Evolutionary conservation across 2,329 filamentous ascomycete genomes (phyloP).

Genomic region (Colletotrichum tabaci): DNA sequence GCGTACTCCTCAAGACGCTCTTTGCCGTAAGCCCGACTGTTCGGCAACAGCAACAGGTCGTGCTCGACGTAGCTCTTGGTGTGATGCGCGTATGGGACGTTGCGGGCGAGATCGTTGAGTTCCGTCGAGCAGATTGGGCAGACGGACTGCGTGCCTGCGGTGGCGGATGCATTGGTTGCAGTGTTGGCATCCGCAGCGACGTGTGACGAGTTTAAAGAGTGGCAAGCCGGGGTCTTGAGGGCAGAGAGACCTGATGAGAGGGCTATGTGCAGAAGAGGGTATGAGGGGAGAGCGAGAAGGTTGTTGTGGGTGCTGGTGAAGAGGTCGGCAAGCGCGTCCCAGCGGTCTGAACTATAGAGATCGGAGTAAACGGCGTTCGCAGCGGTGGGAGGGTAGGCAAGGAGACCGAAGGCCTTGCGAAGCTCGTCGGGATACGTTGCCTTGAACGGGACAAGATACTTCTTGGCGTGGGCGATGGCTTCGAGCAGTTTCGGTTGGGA

Average conservation of each 20-base stretch:
- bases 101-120: conserved; percentile 89
- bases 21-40: conserved; percentile 86
- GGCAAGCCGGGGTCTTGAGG: conserved; percentile 95
- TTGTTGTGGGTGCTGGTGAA: conserved; percentile 91
- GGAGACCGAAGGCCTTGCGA: conserved; percentile 81
- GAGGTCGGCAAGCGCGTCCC: conserved; percentile 81
- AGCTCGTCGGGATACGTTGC: conserved; percentile 79
- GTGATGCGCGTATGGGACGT: conserved; percentile 95
- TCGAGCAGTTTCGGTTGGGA: conserved; percentile 78
- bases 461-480: conserved; percentile 86
- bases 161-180: conserved; percentile 46
- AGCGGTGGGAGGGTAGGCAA: conserved; percentile 79
- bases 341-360: conserved; percentile 82
- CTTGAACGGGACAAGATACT: conserved; percentile 80
- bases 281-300: conserved; percentile 85
- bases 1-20: conserved; percentile 82
- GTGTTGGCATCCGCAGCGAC: conserved; percentile 52
- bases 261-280: conserved; percentile 90
- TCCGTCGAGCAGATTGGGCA: conserved; percentile 98
- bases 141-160: conserved; percentile 58
- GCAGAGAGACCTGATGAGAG: conserved; percentile 92
- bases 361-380: conserved; percentile 60
- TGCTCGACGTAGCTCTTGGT: conserved; percentile 93
- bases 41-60: conserved; percentile 89
- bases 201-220: conserved; percentile 73